Conservation (phyloP, 2,329 filamentous ascomycete species). For the Monilinia polystroma region DNA sequence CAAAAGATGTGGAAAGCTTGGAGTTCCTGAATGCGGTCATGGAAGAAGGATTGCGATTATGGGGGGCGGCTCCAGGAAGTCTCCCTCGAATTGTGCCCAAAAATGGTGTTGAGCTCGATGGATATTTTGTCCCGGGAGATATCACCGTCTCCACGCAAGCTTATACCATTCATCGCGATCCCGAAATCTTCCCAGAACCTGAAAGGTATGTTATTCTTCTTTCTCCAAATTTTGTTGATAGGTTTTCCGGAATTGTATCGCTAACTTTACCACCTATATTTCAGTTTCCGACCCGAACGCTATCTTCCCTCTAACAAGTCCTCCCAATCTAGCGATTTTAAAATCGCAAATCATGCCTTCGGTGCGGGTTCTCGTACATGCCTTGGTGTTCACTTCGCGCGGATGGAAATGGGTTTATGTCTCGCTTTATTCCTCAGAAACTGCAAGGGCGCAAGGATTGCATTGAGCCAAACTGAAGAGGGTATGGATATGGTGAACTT, state of each 20-base stretch:
- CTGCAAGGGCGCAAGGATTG: not conserved
- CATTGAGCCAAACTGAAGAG: not conserved
- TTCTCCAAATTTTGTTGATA: too few relatives aligned
- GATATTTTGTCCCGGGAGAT: constrained; percentile 40
- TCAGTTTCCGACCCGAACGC: not conserved
- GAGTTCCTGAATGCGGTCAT: constrained; percentile 40
- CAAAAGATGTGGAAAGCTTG: constrained; percentile 30
- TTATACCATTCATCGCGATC: constrained; percentile 44
- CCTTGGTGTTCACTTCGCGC: not conserved
- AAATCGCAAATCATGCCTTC: not conserved
- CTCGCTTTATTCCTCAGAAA: not conserved
- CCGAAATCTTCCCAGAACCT: constrained; percentile 41
- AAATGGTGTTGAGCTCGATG: constrained; percentile 37
- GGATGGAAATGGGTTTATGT: not conserved
- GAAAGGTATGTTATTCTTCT: not conserved
- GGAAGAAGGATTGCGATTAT: constrained; percentile 42
- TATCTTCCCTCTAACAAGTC: not conserved
- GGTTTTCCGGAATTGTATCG: too few relatives aligned
- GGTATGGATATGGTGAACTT: not conserved
- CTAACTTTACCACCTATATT: not conserved
- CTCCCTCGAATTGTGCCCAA: constrained; percentile 38
- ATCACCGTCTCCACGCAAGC: constrained; percentile 41
- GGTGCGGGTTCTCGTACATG: constrained; percentile 12
- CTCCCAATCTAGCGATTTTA: not conserved
- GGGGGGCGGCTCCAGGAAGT: constrained; percentile 39